A percentile compares a stretch with the other conserved stretches of the same genome.
Evolutionary conservation across 2,329 filamentous ascomycete genomes (phyloP).

Genomic region (Botrytis fabae): DNA sequence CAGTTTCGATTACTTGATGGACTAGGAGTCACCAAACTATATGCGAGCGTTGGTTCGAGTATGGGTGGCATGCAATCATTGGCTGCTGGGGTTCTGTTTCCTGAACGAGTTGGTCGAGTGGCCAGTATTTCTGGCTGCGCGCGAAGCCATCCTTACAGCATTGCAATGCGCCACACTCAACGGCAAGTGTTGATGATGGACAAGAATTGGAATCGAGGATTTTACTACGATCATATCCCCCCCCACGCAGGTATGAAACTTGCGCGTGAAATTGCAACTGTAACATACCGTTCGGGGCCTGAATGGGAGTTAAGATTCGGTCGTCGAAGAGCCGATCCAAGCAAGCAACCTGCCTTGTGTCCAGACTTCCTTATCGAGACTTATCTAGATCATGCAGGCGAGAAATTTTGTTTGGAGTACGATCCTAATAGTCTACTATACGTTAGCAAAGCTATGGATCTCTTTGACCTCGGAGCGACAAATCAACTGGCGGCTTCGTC

Average conservation of each 20-base stretch:
- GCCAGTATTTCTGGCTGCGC: slow-evolving; percentile 93
- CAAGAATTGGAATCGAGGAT: slow-evolving; percentile 92
- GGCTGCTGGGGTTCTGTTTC: slow-evolving; percentile 80
- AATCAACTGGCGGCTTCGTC: slow-evolving; percentile 64
- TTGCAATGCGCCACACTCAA: slow-evolving; percentile 97
- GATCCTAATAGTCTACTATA: slow-evolving; percentile 95
- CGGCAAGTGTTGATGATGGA: slow-evolving; percentile 99
- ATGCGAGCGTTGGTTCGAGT: slow-evolving; percentile 90
- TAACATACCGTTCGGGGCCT: slow-evolving; percentile 93
- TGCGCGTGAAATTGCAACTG: slow-evolving; percentile 92
- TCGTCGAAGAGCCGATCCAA: slow-evolving; percentile 78
- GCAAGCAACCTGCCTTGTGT: slow-evolving; percentile 87
- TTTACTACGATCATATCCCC: slow-evolving; percentile 86
- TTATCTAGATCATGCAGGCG: slow-evolving; percentile 94
- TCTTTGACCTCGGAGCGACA: slow-evolving; percentile 83
- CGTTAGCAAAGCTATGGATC: slow-evolving; percentile 97
- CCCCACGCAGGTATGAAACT: slow-evolving; percentile 98
- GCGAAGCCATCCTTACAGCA: slow-evolving; percentile 93
- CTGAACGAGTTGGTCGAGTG: slow-evolving; percentile 76
- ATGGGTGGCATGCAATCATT: slow-evolving; percentile 99
- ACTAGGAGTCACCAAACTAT: slow-evolving; percentile 74
- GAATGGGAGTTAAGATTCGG: slow-evolving; percentile 98
- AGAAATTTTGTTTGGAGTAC: slow-evolving; percentile 97
- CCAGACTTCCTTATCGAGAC: slow-evolving; percentile 98
- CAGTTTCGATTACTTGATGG: slow-evolving; percentile 86